Base-by-base conservation (phyloP, 2,329 filamentous ascomycete genomes). In the Diaporthe vaccinii region DNA sequence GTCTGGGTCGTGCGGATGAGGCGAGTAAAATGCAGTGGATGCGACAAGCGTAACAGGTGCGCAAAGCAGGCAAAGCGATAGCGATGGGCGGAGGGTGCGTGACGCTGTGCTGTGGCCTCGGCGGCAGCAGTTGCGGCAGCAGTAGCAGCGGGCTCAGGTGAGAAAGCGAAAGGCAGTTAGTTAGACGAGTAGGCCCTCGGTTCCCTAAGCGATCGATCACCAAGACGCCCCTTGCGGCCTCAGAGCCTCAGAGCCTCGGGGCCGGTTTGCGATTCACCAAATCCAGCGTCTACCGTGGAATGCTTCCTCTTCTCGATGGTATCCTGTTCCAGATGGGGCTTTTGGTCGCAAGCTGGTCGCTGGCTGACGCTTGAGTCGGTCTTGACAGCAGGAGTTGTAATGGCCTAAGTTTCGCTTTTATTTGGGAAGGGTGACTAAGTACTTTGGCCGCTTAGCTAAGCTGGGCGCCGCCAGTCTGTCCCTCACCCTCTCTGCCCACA, bases 191-290 rank as follows among this genome's bases (percentile, higher is more conserved):
- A 53, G 65, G 49, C 65, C 39, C 61, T 65, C 68, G 61, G 62
- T 62, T 73, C 61, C 73, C 71, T 76, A 53, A 76, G 77, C 77
- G 65, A 69, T 41, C 65, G 65, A 55, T 65, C 57, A 78, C 77
- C 77, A 78, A 67, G 70, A 73, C 34, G 74, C 76, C 61, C 76
- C 72, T 74, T 67, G 61, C 69, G 76, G 72, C 76, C 65, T 71
- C 75, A 76, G 69, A 67, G 44, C 74, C 72, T 73, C 70, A 65
- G 68, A 73, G 72, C 76, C 73, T 73, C 69, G 74, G 65, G 67
- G 72, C 75, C 75, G 69, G 62, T 55, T 70, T 72, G 67, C 67
- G 65, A 55, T 51, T 22, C 67, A 49, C 62, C 28, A n/a, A 28
- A 53, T 51, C 62, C 74, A 75, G 73, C 22, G 20, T 58, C 70